Base-by-base conservation (phyloP, 805 yeast species). In the Candida manassasensis region DNA sequence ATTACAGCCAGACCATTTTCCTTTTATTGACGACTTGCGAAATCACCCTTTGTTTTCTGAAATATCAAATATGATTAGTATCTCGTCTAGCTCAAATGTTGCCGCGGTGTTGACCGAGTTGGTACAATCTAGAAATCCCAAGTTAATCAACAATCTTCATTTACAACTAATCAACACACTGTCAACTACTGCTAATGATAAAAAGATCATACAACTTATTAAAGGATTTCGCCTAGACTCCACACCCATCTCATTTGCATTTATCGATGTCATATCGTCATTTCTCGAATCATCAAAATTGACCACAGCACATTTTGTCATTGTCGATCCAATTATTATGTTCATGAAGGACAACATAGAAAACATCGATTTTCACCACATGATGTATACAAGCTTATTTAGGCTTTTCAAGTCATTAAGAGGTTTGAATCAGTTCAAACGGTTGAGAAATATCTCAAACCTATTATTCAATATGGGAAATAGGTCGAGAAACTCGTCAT, bases 391-490 rank as follows among this genome's bases (percentile, higher is more conserved):
- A 9, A 21, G n/a, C 11, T 29, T 19, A 19, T 16, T 11, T 31
- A 27, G 12, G 1, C 19, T 45, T 3, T 47, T 53, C 26, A 17
- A 16, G 1, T 42, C 38, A 3, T 36, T 59, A n/a, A 31, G 39
- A 13, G 29, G 40, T 4, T 45, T 51, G 32, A 61, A 52, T 21
- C 68, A 60, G 24, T 35, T 29, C 13, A 72, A 68, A 41, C 49
- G 80, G 37, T 48, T 71, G 5, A 55, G 64, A 32, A 74, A 73
- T 44, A 41, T 75, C 3, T 66, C 78, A 3, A 73, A 70, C 41
- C 32, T 75, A 9, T 50, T 64, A 5, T 74, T 61, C 45, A 67
- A 71, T 38, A 45, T 59, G 32, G 74, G 71, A 0, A 55, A 50
- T 6, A 52, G 41, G 22, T 33, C 49, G 16, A 24, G 51, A 4